Percentiles rank a stretch among this genome's conserved stretches.
Conservation (phyloP, 129 eudicot genomes). For the Flaveria bidentis region DNA sequence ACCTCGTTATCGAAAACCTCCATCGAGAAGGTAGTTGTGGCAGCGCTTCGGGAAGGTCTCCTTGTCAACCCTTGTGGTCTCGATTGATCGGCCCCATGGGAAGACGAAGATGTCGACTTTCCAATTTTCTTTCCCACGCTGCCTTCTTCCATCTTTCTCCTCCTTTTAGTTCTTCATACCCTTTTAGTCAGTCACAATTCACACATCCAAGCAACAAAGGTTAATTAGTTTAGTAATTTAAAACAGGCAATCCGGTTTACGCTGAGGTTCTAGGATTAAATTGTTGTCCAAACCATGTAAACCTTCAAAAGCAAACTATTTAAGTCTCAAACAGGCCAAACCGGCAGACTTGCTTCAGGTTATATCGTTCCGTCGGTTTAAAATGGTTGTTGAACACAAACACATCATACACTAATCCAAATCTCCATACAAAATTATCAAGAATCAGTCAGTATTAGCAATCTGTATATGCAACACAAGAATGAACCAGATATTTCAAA, state of each 20-base stretch:
- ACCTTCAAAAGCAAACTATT: no score
- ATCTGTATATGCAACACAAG: not conserved
- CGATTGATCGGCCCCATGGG: constrained; percentile 17
- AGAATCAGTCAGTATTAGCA: not conserved
- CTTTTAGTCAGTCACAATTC: constrained; percentile 15
- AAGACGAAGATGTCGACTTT: constrained; percentile 30
- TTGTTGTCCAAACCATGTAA: no score
- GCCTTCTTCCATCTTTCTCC: constrained; percentile 43
- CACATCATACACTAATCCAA: not conserved
- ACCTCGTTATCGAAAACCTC: constrained; percentile 97
- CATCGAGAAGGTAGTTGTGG: constrained; percentile 79
- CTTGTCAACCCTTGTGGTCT: constrained; percentile 53
- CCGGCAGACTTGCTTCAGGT: no score
- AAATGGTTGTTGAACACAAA: not conserved
- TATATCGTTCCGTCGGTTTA: no score
- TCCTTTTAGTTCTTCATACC: constrained; percentile 38
- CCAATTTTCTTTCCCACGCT: constrained; percentile 31
- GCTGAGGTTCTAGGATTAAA: no score
- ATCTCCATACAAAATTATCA: not conserved
- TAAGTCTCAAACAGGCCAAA: no score
- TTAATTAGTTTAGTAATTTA: constrained; percentile 1
- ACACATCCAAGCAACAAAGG: constrained; percentile 16
- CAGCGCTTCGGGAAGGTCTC: constrained; percentile 81
- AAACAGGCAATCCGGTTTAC: no score
- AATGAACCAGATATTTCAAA: not conserved